Base-by-base conservation (phyloP, 2,329 filamentous ascomycete species). In the Neofusicoccum kwambonambiense region DNA sequence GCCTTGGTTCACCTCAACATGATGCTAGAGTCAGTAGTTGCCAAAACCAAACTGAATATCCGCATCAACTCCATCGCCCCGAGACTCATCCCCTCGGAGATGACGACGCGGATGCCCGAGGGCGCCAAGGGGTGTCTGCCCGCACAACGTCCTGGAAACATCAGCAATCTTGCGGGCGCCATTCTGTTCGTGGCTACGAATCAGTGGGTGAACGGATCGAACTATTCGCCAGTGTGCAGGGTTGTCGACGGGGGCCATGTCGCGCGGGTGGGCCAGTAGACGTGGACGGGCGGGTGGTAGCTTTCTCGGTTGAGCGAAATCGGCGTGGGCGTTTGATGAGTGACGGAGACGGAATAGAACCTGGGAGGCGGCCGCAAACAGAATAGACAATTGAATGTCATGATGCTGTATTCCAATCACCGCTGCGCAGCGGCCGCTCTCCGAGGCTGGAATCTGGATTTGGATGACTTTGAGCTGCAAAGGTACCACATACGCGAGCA, bases 1-100 rank as follows among this genome's bases (percentile, higher is more conserved):
- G 82, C 82, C 1, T 73, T 80, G 7, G 81, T 86, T 51, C 85
- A 87, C 67, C 74, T 87, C 12, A 87, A 82, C 31, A 81, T 82
- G 68, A 80, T 86, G 78, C 77, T 87, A 8, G 82, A 84, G 0
- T 78, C 79, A 9, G 82, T 86, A 64, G 79, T 87, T 34, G 78
- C 81, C n/a, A 78, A 81, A 45, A 78, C 79, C 37, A 79, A 77
- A 4, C 74, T 86, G 57, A 84, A 86, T 72, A 81, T 87, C 60
- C 75, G 85, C 13, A 79, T 87, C 67, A 87, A 88, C 73, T 80
- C 76, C 52, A 86, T 87, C 68, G 83, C 84, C 2, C 85, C 84
- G 0, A 83, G 84, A 35, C 78, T 86, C 3, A 87, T 87, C 71
- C 84, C 84, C 0, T 82, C 79, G 13, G 83, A 87, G 73, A 86